Percentiles rank a stretch among this genome's conserved stretches.
These are phyloP conservation scores for Dothideomycetidae sp. DNA, from an alignment of 2,329 filamentous ascomycete genomes.

Conservation along the genomic window DNA sequence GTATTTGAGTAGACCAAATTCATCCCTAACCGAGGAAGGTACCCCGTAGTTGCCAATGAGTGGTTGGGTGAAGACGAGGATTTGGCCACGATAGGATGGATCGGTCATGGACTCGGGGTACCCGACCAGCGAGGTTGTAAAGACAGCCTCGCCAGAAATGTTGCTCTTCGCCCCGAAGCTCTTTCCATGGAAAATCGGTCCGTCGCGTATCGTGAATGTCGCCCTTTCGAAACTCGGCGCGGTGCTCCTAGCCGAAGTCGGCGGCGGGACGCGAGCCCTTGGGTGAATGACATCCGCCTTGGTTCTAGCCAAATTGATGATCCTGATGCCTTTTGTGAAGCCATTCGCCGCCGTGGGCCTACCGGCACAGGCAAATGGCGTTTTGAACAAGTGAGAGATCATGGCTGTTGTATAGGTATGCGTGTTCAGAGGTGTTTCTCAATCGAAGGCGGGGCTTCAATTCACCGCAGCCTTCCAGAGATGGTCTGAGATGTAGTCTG, in stretches of 20 bases:
- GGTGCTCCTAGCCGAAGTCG: conserved; percentile 44
- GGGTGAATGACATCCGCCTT: conserved; percentile 56
- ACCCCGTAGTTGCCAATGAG: conserved; percentile 98
- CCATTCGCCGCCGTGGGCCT: conserved; percentile 23
- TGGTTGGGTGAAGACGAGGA: conserved; percentile 94
- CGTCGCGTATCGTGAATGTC: conserved; percentile 90
- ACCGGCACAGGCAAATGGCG: conserved; percentile 25
- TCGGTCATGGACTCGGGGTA: conserved; percentile 81
- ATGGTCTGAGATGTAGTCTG: conserved; percentile 56
- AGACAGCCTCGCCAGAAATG: conserved; percentile 95
- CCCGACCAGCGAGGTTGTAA: conserved; percentile 93
- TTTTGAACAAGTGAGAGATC: conserved; percentile 44
- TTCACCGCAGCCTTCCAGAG: conserved; percentile 54
- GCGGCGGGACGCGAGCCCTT: conserved; percentile 54
- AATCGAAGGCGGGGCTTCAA: conserved; percentile 32
- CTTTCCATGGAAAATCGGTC: conserved; percentile 88
- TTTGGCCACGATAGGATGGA: conserved; percentile 66
- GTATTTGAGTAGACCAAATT: conserved; percentile 86
- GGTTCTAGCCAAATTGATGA: conserved; percentile 32
- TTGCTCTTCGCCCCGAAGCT: conserved; percentile 95
- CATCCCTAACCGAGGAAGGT: conserved; percentile 68
- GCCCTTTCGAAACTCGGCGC: conserved; percentile 62
- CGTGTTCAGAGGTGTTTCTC: conserved; percentile 3
- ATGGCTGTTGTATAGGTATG: conserved; percentile 21
- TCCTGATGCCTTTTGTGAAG: conserved; percentile 32